Evolutionary conservation across 2,329 filamentous ascomycete species (phyloP).

Genomic region (Huntiella bhutanensis): DNA sequence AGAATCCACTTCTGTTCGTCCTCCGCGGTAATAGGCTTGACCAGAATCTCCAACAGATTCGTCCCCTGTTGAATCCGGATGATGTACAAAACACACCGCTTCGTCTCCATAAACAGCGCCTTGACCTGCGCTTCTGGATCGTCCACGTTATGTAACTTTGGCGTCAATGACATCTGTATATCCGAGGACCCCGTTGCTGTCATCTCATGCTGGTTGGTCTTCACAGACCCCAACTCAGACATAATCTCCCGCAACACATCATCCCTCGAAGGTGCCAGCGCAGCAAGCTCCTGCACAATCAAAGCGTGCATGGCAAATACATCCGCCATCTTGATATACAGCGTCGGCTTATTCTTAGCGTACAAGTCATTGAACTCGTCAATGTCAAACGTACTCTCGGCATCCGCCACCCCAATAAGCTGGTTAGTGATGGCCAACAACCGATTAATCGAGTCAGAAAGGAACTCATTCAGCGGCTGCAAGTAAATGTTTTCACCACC

Average conservation of each 20-base stretch:
- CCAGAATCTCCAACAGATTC: slow-evolving; percentile 87
- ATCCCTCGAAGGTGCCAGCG: slow-evolving; percentile 61
- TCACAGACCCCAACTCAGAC: slow-evolving; percentile 83
- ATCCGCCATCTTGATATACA: slow-evolving; percentile 98
- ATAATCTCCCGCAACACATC: slow-evolving; percentile 83
- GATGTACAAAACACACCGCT: slow-evolving; percentile 91
- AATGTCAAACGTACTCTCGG: slow-evolving; percentile 87
- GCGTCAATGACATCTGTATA: slow-evolving; percentile 76
- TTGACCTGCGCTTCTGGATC: slow-evolving; percentile 89
- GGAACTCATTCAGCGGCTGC: slow-evolving; percentile 82
- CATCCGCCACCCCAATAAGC: slow-evolving; percentile 66
- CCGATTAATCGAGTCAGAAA: slow-evolving; percentile 67
- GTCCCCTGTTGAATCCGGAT: slow-evolving; percentile 85
- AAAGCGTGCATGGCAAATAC: slow-evolving; percentile 92
- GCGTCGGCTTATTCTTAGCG: slow-evolving; percentile 82
- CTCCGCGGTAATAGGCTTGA: slow-evolving; percentile 70
- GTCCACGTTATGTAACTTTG: slow-evolving; percentile 74
- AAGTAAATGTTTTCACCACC: slow-evolving; percentile 90
- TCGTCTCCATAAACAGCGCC: slow-evolving; percentile 92
- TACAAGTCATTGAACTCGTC: slow-evolving; percentile 98
- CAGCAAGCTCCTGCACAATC: slow-evolving; percentile 57
- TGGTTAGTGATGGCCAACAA: slow-evolving; percentile 57
- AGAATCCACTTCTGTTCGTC: slow-evolving; percentile 78
- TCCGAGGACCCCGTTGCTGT: slow-evolving; percentile 69
- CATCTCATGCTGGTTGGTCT: slow-evolving; percentile 91